Base-by-base conservation (phyloP, 805 yeast species). In the Wickerhamomyces pijperi region DNA sequence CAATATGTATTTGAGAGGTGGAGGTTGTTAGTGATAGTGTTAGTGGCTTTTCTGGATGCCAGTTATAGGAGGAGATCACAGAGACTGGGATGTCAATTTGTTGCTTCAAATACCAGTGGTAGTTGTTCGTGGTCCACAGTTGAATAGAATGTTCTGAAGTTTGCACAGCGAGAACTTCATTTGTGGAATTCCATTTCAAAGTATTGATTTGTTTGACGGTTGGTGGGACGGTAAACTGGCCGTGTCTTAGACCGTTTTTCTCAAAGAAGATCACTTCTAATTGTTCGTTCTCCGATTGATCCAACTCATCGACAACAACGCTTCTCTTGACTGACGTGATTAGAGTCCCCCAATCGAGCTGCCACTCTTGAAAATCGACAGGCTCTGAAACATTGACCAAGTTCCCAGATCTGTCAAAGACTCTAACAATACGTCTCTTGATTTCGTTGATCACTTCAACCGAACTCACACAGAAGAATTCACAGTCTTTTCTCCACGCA, bases 401-500 rank as follows among this genome's bases (percentile, higher is more conserved):
- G 35, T 62, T 68, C 28, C 95, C 95, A 39, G 81, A 82, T 46
- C 97, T 71, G 20, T 74, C 68, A 56, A 79, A 90, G 1, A 92
- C 88, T 50, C 97, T 69, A 25, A 92, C 65, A 14, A 81, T 88
- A 58, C 98, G 73, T 55, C 95, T 69, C 34, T 64, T 60, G 14
- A 59, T 55, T 40, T 44, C 51, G 18, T 49, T 62, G 58, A 49
- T 53, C 36, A 36, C 64, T 9, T 59, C 94, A 25, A 77, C 59
- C 1, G 81, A 65, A 18, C 79, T 71, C 2, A 92, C 65, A 2
- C 82, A 75, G 48, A 92, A 80, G 53, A 62, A 87, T 46, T 83
- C 88, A 52, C 95, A 82, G 56, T 92, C 98, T 14, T 97, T 96
- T 53, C 98, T 74, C 99, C 99, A 92, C 33, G 95, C 77, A 15